Base-by-base conservation (phyloP, 1,284 basidiomycete species). In the Golubevia sp. region DNA sequence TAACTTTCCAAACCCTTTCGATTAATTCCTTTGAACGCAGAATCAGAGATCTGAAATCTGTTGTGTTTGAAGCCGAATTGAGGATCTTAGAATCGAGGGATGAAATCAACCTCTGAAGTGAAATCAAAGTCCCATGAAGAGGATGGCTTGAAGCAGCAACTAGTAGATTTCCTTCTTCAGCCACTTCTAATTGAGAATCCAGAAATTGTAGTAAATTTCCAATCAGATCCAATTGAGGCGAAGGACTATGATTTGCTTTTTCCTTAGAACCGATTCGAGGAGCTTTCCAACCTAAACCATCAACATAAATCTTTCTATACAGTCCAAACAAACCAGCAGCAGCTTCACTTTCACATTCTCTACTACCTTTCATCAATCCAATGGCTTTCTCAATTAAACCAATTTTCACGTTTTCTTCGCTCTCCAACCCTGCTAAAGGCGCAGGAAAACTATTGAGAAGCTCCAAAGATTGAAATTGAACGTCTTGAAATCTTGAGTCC, bases 71-170 rank as follows among this genome's bases (percentile, higher is more conserved):
- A 23, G 51, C 6, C 2, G 11, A 5, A 38, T 38, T 20, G 11
- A 55, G 5, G n/a, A n/a, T n/a, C n/a, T n/a, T n/a, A n/a, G n/a
- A n/a, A 66, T 6, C 53, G 66, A 60, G 11, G 49, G 51, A 8
- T 20, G 25, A n/a, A 21, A 74, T 70, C 15, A 80, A 65, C 50
- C 67, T 65, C 53, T 77, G 67, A 25, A 82, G 62, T 6, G 76
- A 70, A 13, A 77, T 64, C 1, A 80, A 65, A 1, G 67, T 69
- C 34, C 79, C 79, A 56, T 82, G 78, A 20, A 82, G 23, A 2
- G 78, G 72, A 49, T 71, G 64, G 0, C 58, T 57, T 2, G 52
- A 65, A 15, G 76, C 70, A 3, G 76, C 76, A 18, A 55, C 61
- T 23, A 67, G 62, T 18, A 75, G 49, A 24, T 66, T 66, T 20